Conservation (phyloP, 1,139 yeast species). For the Sugiyamaella novakii region DNA sequence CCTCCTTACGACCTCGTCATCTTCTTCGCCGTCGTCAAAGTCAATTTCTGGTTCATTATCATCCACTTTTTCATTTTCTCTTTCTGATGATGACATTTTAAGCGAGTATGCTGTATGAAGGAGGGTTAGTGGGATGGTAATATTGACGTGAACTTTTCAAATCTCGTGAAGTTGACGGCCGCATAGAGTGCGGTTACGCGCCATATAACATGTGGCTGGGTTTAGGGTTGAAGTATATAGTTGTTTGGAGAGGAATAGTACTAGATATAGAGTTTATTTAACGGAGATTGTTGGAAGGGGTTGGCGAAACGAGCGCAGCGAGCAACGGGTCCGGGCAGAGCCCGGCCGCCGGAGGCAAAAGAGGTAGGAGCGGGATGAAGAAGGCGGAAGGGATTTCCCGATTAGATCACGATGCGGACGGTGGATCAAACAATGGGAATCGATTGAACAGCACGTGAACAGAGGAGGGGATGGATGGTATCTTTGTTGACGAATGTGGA, state of each 20-base stretch:
- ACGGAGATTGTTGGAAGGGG: too few relatives aligned
- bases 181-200: slow-evolving; percentile 14
- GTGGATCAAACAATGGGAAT: too few relatives aligned
- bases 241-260: too few relatives aligned
- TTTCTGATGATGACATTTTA: slow-evolving; percentile 16
- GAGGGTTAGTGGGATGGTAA: not conserved
- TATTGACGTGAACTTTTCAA: slow-evolving; percentile 16
- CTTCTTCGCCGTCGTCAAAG: slow-evolving; percentile 13
- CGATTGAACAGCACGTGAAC: too few relatives aligned
- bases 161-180: slow-evolving; percentile 7
- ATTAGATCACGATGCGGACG: too few relatives aligned
- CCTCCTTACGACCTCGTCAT: slow-evolving; percentile 15
- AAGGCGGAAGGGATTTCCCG: too few relatives aligned
- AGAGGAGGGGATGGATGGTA: too few relatives aligned
- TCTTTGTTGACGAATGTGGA: too few relatives aligned
- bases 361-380: too few relatives aligned
- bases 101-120: not conserved
- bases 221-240: too few relatives aligned
- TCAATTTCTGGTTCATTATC: slow-evolving; percentile 9
- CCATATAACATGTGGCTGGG: too few relatives aligned
- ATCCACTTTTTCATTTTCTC: slow-evolving; percentile 4
- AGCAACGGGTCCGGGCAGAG: slow-evolving; percentile 11
- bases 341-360: slow-evolving; percentile 5
- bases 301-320: slow-evolving; percentile 3
- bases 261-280: too few relatives aligned